Evolutionary conservation across 805 yeast genomes (phyloP), one percentile per base, ranked within the genome.

Genomic region (Cyberlindnera misumaiensis): DNA sequence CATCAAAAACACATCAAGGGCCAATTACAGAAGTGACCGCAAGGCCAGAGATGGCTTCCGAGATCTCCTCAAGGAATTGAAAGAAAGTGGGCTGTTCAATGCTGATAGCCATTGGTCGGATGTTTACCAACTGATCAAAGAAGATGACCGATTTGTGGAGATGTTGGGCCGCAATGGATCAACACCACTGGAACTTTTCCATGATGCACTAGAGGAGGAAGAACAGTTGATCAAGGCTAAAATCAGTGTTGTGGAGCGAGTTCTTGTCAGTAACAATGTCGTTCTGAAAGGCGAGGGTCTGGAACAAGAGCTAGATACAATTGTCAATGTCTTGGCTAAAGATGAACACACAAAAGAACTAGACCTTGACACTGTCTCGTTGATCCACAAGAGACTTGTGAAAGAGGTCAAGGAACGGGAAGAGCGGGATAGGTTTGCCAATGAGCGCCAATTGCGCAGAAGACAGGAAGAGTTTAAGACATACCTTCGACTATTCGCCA

Each of bases 151-250:
- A 12, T 87, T 82, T 52, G 50, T 73, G 12, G 75, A 70, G 16
- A 45, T 87, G 28, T 67, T 87, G 40, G 95, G 94, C 0, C 69
- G 88, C 38, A 67, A 73, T 32, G 95, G 96, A 0, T 86, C 96
- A 0, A 70, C 78, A 1, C 82, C 95, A 1, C 52, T 80, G 30
- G 95, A 87, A 45, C 59, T 84, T 30, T 87, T 82, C 55, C 73
- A 85, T 74, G 95, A 88, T 55, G 51, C 72, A 0, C 68, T 82
- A 3, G 88, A 82, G 47, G 80, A 75, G 40, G 77, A 75, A 48
- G 68, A 71, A 26, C 72, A 77, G 38, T 51, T 67, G 2, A 53
- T 83, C 32, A 72, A 70, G 42, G 75, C 78, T 16, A 75, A 77
- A 52, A 73, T 73, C 38, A 85, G 80, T 36, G 58, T 80, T 30